Evolutionary conservation across 305 asterid genomes (phyloP).

Genomic region (Ilex paraguariensis): DNA sequence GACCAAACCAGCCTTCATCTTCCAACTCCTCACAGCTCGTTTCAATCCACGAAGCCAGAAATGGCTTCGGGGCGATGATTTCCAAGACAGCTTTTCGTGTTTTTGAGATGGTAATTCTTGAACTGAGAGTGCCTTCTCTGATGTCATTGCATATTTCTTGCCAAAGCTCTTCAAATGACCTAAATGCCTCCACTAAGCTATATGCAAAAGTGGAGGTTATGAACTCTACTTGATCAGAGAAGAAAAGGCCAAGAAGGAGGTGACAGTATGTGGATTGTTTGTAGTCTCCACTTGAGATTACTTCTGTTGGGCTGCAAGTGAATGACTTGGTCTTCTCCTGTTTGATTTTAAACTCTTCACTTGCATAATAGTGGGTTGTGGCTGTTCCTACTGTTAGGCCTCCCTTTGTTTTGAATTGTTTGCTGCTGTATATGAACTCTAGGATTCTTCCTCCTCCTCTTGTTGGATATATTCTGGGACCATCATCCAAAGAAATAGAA

Average conservation of each 20-base stretch:
- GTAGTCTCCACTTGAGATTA: neutral
- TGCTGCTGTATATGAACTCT: neutral
- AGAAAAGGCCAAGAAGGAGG: neutral
- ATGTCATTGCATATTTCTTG: neutral
- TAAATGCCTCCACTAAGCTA: neutral
- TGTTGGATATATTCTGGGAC: neutral
- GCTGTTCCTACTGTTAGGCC: neutral
- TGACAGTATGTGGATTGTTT: neutral
- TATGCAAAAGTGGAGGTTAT: neutral
- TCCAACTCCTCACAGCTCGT: neutral
- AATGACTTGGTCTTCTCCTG: neutral
- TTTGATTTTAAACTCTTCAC: neutral
- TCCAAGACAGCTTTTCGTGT: neutral
- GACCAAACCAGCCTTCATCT: neutral
- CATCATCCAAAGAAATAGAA: neutral
- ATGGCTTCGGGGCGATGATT: neutral
- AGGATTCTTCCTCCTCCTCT: neutral
- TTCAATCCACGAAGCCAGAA: neutral
- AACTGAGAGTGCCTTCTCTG: neutral
- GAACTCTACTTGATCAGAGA: neutral
- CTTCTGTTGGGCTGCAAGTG: neutral
- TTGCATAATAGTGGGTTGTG: neutral
- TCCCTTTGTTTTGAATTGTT: neutral
- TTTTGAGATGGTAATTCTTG: neutral
- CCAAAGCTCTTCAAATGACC: neutral